These are phyloP conservation scores for Sutorius australiensis DNA, from an alignment of 768 basidiomycete species.

Conservation along the genomic window DNA sequence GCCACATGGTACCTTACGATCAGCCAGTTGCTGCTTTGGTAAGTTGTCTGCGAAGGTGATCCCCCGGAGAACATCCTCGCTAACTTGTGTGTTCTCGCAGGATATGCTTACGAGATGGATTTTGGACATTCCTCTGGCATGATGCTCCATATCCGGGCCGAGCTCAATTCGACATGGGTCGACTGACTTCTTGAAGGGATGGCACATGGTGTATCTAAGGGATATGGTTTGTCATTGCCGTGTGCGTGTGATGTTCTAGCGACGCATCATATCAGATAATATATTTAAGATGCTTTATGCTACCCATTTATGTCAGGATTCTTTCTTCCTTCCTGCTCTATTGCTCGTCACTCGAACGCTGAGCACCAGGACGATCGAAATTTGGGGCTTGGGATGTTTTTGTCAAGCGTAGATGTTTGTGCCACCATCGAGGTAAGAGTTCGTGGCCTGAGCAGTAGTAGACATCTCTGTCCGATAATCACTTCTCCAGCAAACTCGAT, in stretches of 20 bases:
- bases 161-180: neutral
- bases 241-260: neutral
- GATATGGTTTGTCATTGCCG: neutral
- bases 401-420: too few relatives aligned
- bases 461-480: too few relatives aligned
- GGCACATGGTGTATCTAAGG: neutral
- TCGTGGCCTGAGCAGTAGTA: too few relatives aligned
- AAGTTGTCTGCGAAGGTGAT: slow-evolving; percentile 20
- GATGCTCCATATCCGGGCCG: neutral
- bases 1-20: slow-evolving; percentile 89
- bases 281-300: neutral
- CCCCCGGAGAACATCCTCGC: neutral
- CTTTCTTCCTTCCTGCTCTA: neutral
- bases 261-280: neutral
- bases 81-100: slow-evolving; percentile 28
- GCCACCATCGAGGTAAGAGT: too few relatives aligned
- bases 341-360: too few relatives aligned
- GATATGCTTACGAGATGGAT: slow-evolving; percentile 63
- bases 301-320: neutral
- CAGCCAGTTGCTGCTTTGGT: slow-evolving; percentile 85
- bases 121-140: slow-evolving; percentile 44
- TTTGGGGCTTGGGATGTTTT: too few relatives aligned
- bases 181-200: neutral
- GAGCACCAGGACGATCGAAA: too few relatives aligned
- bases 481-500: too few relatives aligned